Evolutionary conservation across 768 basidiomycete genomes (phyloP).

Genomic region (Neoboletus magnificus): DNA sequence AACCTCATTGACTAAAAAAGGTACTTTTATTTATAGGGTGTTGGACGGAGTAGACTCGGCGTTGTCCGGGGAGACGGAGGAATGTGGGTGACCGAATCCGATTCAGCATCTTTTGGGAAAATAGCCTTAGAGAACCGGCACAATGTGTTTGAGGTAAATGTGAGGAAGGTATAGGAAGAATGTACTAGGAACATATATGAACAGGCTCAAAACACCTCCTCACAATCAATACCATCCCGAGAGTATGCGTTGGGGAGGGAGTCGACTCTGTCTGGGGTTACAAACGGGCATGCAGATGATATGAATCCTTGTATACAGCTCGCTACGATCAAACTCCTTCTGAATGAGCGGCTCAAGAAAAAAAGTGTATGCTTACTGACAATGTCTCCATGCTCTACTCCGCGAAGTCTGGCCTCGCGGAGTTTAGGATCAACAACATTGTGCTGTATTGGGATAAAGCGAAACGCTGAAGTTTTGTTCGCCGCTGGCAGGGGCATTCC

Average conservation of each 20-base stretch:
- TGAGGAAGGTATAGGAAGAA: background rate
- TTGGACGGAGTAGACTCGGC: too few relatives aligned
- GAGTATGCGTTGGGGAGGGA: background rate
- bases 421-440: slow-evolving; percentile 14
- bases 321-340: background rate
- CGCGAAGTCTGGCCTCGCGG: slow-evolving; percentile 24
- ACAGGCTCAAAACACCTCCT: background rate
- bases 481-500: background rate
- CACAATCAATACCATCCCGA: background rate
- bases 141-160: background rate
- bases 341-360: background rate
- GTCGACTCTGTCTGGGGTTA: background rate
- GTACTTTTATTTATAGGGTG: background rate
- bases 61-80: too few relatives aligned
- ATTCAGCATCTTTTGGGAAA: too few relatives aligned
- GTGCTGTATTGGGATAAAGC: background rate
- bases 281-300: background rate
- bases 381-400: slow-evolving; percentile 13
- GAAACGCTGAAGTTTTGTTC: background rate
- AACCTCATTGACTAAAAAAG: background rate
- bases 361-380: background rate
- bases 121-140: too few relatives aligned
- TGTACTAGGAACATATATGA: too few relatives aligned
- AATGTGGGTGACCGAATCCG: too few relatives aligned
- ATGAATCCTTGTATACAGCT: background rate